Evolutionary conservation across 2,329 filamentous ascomycete species (phyloP).

Genomic region (Thelonectria discophora): DNA sequence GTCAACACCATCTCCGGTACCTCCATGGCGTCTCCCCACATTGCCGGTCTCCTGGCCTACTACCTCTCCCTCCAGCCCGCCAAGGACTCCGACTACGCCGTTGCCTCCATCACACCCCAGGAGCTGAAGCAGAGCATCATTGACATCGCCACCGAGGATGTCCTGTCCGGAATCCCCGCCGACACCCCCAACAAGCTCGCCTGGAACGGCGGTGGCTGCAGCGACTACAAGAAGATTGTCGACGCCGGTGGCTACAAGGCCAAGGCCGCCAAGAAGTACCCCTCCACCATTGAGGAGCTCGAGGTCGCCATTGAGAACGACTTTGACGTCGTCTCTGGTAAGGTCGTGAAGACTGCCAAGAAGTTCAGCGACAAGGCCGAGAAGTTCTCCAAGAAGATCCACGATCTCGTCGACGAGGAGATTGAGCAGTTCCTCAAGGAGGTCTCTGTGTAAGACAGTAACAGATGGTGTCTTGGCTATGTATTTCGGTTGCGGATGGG

Average conservation of each 20-base stretch:
- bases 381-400: constrained; percentile 70
- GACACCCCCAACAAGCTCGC: constrained; percentile 95
- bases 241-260: constrained; percentile 75
- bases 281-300: constrained; percentile 64
- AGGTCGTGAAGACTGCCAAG: constrained; percentile 64
- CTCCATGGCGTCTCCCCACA: constrained; percentile 98
- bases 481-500: constrained; percentile 39
- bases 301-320: constrained; percentile 68
- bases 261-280: constrained; percentile 50
- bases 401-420: constrained; percentile 69
- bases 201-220: constrained; percentile 97
- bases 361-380: constrained; percentile 64
- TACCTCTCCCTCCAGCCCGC: constrained; percentile 95
- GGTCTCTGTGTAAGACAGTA: constrained; percentile 50
- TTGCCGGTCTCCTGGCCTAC: constrained; percentile 96
- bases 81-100: constrained; percentile 88
- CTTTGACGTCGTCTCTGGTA: constrained; percentile 66
- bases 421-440: constrained; percentile 68
- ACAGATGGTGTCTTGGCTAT: constrained; percentile 38
- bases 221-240: constrained; percentile 89
- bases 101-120: constrained; percentile 88
- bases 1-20: constrained; percentile 99
- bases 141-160: constrained; percentile 79
- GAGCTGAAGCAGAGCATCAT: constrained; percentile 93
- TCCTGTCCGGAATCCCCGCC: constrained; percentile 81